Evolutionary conservation across 202 grass and related monocot genomes (phyloP).

Genomic region (Musa balbisiana): DNA sequence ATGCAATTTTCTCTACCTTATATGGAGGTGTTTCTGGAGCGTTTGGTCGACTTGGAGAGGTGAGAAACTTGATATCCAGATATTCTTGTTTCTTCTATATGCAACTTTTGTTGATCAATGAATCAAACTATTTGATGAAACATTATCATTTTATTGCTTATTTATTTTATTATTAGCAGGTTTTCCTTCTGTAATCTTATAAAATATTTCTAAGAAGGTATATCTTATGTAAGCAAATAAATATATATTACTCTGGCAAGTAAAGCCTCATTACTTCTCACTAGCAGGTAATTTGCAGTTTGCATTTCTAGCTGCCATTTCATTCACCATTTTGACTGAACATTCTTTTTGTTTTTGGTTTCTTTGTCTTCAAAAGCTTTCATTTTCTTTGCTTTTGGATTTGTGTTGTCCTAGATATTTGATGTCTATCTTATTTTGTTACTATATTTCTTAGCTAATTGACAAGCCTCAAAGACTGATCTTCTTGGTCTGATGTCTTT

Average conservation of each 20-base stretch:
- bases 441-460: background rate
- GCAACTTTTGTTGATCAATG: background rate
- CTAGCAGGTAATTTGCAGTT: too few relatives aligned
- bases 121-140: background rate
- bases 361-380: background rate
- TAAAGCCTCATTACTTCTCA: too few relatives aligned
- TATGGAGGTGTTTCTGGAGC: constrained; percentile 88
- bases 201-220: too few relatives aligned
- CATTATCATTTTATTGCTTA: background rate
- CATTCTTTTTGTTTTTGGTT: background rate
- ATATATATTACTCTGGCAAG: too few relatives aligned
- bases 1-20: constrained; percentile 85
- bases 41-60: constrained; percentile 91
- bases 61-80: constrained; percentile 29
- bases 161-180: too few relatives aligned
- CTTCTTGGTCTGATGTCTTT: too few relatives aligned
- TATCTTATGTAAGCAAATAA: too few relatives aligned
- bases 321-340: background rate
- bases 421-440: background rate
- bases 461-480: too few relatives aligned
- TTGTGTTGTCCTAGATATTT: background rate
- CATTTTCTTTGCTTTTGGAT: too few relatives aligned
- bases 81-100: background rate
- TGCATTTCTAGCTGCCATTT: background rate
- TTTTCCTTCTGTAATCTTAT: too few relatives aligned